Base-by-base conservation (phyloP, 176 grass and related monocot genomes). In the Eleusine coracana region DNA sequence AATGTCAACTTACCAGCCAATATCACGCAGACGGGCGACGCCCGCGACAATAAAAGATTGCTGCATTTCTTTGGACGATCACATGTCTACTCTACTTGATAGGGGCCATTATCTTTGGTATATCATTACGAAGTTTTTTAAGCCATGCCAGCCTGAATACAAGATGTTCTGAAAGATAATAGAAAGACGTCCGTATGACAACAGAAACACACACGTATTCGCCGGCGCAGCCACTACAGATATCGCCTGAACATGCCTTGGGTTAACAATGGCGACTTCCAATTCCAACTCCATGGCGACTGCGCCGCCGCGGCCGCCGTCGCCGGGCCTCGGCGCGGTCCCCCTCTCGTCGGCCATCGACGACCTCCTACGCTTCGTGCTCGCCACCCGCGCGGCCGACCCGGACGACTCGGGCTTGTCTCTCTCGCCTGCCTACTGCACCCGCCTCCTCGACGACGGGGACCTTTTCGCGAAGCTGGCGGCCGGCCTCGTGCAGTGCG, bases 281-380 rank as follows among this genome's bases (percentile, higher is more conserved):
- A 51, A 1, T 59, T 82, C 78, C 20, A n/a, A 38, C 60, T 34
- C n/a, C 15, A 5, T 8, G 2, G 31, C 31, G 31, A 34, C 31
- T 34, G 31, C 21, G 7, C 54, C 44, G 16, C 79, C n/a, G 31
- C 56, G 23, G 20, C 45, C 18, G 46, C 64, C 79, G 46, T 97
- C 95, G 45, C 90, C 88, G 59, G 67, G 79, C 10, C 28, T 91
- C 42, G 75, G 63, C 44, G 66, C 78, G 16, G 90, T 97, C n/a
- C 15, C 18, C n/a, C 77, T 94, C 36, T 46, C 90, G 46, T 71
- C 88, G 6, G 78, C 59, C 44, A 31, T 94, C 28, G 75, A 83
- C 21, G 86, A 92, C 13, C 89, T 92, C n/a, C 68, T 94, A 56
- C 87, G 89, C 41, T 89, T 94, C 80, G 91, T 87, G n/a, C 90